Base-by-base conservation (phyloP, 2,329 filamentous ascomycete species). In the Colletotrichum scovillei region DNA sequence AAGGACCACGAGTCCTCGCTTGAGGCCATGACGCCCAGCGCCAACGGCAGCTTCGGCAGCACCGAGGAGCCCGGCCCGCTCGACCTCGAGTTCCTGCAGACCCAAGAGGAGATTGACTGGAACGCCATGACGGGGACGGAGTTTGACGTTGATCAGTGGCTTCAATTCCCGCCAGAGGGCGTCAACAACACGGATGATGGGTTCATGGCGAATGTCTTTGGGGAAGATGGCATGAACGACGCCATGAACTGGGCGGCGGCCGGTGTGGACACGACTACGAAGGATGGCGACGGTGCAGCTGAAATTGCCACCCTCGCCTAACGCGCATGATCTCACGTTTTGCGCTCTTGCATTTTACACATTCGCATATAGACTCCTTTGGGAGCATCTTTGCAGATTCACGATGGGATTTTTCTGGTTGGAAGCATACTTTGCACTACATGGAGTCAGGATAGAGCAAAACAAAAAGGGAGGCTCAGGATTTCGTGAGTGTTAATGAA, bases 101-200 rank as follows among this genome's bases (percentile, higher is more conserved):
- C 82, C 35, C 84, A 85, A 63, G 85, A 86, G 58, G 86, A 86
- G 64, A 88, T 89, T 69, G 88, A 89, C 75, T 90, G 88, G 88
- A 87, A 87, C 75, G 85, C 85, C 24, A 81, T 88, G 4, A 82
- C 86, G 19, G 87, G 85, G 6, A 86, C 87, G 9, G 88, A 89
- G 73, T 86, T 90, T 72, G 88, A 91, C 68, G 88, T 90, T 66
- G 88, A 90, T 70, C 88, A 90, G 76, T 91, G 88, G 87, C 82
- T 91, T 26, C 87, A 90, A 72, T 91, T 89, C 74, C 88, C 88
- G 6, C 84, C 84, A 1, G 88, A 89, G 63, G 86, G 84, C 7
- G 82, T 83, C 12, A 84, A 82, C 72, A 81, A 80, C 46, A 77
- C 78, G 8, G 84, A 83, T n/a, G 83, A 84, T 30, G 79, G 79